Evolutionary conservation across 2,329 filamentous ascomycete species (phyloP).

Genomic region (Drechmeria coniospora): DNA sequence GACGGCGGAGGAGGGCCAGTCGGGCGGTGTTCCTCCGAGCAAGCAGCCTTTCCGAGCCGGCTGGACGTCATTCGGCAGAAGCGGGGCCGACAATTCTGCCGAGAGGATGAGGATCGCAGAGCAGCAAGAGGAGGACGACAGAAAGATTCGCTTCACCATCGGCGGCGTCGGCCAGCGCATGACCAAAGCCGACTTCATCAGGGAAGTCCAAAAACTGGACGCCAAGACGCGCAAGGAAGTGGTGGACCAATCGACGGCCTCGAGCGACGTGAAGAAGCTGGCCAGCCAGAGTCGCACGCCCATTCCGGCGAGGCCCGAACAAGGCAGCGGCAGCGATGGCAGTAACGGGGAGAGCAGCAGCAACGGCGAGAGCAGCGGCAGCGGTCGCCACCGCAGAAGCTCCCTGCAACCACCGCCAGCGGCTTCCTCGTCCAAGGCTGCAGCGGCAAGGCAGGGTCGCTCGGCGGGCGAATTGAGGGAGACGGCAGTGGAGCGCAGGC

Average conservation of each 20-base stretch:
- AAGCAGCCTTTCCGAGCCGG: slow-evolving; percentile 25
- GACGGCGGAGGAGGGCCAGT: slow-evolving; percentile 16
- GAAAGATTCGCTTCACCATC: slow-evolving; percentile 61
- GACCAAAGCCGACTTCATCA: slow-evolving; percentile 68
- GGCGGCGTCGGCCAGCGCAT: slow-evolving; percentile 56
- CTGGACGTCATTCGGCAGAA: slow-evolving; percentile 32
- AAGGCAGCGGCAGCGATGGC: slow-evolving; percentile 1
- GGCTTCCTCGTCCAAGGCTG: background rate
- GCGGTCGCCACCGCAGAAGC: slow-evolving; percentile 4
- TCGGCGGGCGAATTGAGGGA: slow-evolving; percentile 27
- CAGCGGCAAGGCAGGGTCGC: background rate
- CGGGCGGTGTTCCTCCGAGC: slow-evolving; percentile 16
- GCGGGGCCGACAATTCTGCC: slow-evolving; percentile 21
- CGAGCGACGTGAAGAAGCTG: slow-evolving; percentile 30
- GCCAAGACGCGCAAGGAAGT: slow-evolving; percentile 43
- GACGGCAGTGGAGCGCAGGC: slow-evolving; percentile 53
- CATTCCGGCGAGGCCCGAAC: slow-evolving; percentile 9
- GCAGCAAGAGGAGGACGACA: slow-evolving; percentile 46
- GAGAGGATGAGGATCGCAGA: slow-evolving; percentile 24
- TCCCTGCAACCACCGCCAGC: slow-evolving; percentile 6
- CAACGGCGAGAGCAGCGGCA: slow-evolving; percentile 7
- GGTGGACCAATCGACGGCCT: slow-evolving; percentile 33
- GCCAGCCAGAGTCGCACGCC: slow-evolving; percentile 24
- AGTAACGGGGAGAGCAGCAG: slow-evolving; percentile 2
- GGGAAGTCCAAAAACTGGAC: slow-evolving; percentile 58